These are phyloP conservation scores for Hymenoscyphus repandus DNA, from an alignment of 2,329 filamentous ascomycete species.

Conservation along the genomic window DNA sequence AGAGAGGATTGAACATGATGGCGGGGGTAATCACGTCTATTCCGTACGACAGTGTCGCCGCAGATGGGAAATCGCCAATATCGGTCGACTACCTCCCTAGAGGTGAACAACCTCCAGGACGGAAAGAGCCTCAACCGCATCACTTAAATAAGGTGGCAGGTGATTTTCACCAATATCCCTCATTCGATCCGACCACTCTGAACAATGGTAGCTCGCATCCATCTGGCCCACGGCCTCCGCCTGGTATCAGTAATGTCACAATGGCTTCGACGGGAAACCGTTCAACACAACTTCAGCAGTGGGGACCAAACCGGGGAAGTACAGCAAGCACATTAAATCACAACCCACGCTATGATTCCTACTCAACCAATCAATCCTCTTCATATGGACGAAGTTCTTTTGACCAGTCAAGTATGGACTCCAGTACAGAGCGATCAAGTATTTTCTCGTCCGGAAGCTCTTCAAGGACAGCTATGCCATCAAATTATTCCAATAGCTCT, in stretches of 20 bases:
- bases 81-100: slow-evolving; percentile 68
- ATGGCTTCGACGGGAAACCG: slow-evolving; percentile 66
- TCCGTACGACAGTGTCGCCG: slow-evolving; percentile 68
- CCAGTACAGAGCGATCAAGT: slow-evolving; percentile 50
- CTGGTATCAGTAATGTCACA: slow-evolving; percentile 56
- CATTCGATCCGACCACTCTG: slow-evolving; percentile 52
- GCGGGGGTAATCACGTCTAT: slow-evolving; percentile 84
- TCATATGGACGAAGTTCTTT: slow-evolving; percentile 42
- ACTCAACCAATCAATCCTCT: slow-evolving; percentile 38
- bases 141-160: slow-evolving; percentile 71
- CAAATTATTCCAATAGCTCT: slow-evolving; percentile 52
- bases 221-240: slow-evolving; percentile 56
- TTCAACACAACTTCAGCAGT: slow-evolving; percentile 72
- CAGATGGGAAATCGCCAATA: slow-evolving; percentile 65
- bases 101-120: slow-evolving; percentile 55
- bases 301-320: slow-evolving; percentile 56
- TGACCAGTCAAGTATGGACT: slow-evolving; percentile 62
- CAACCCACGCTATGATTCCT: slow-evolving; percentile 60
- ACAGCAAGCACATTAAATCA: slow-evolving; percentile 47
- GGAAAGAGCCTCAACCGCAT: slow-evolving; percentile 72
- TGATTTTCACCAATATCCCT: slow-evolving; percentile 89
- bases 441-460: slow-evolving; percentile 51
- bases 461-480: slow-evolving; percentile 48
- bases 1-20: slow-evolving; percentile 62
- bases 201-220: slow-evolving; percentile 49